Base-by-base conservation (phyloP, 257 asterid species). In the Solanum lycopersicoides region DNA sequence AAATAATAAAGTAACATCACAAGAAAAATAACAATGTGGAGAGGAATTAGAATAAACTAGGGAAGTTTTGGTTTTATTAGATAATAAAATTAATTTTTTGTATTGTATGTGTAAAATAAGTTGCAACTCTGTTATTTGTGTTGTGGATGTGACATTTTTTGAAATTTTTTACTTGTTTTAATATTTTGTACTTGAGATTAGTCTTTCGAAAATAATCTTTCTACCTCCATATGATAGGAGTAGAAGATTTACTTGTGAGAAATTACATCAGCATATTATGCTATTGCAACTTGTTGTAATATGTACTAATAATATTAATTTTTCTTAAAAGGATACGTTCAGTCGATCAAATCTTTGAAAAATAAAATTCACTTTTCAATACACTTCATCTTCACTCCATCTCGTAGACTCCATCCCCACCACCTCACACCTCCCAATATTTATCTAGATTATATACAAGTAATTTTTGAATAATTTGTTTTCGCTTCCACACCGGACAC, bases 131-230 rank as follows among this genome's bases (percentile, higher is more conserved):
- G 41, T 47, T 10, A 14, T 44, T 79, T 44, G 65, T 79, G 23
- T 44, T 37, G 50, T 74, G 3, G 84, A 44, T 44, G 65, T 77
- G 15, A 8, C 63, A 15, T 25, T 3, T 23, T 41, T 35, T 34
- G 14, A 4, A 4, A 77, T 0, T 4, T 28, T 25, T 28, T 79
- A 35, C 20, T 75, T 1, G 32, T 63, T 63, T 63, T 1, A 11
- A 23, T n/a, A 63, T 3, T 12, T 4, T 63, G n/a, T 18, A 53
- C 0, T 4, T 23, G 71, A 63, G 1, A 53, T 53, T 9, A 5
- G 2, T n/a, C 0, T 63, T n/a, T n/a, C 0, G 1, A 1, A 63
- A 63, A 63, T 3, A 63, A 0, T 63, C 16, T 53, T 3, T 15
- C 3, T 53, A 6, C 59, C 8, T 16, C 9, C 20, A 6, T 1